Conservation (phyloP, 306 rosid genomes). For the Vicia sativa region DNA sequence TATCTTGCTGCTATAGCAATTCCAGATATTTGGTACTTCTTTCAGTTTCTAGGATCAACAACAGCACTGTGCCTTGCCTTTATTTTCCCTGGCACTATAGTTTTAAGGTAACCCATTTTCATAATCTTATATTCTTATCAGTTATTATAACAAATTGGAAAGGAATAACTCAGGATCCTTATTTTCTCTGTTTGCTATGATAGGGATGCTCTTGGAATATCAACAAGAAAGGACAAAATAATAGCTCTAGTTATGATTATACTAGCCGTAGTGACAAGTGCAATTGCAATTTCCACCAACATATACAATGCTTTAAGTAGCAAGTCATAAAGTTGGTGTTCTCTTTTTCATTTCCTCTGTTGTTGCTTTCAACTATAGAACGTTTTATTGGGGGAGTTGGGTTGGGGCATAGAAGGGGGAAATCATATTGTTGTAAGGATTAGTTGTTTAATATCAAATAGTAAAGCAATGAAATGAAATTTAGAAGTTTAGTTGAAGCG, state of each 20-base stretch:
- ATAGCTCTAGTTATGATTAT: conserved; percentile 64
- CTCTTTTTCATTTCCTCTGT: conserved; percentile 8
- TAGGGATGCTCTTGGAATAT: conserved; percentile 79
- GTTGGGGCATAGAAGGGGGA: too few relatives aligned
- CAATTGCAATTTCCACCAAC: conserved; percentile 78
- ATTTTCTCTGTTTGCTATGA: conserved; percentile 21
- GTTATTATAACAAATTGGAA: neutral
- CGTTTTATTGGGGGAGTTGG: too few relatives aligned
- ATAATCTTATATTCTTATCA: neutral
- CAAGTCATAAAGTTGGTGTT: conserved; percentile 34
- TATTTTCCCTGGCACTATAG: conserved; percentile 84
- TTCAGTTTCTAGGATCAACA: conserved; percentile 90
- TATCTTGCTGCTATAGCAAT: conserved; percentile 83
- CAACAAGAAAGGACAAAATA: conserved; percentile 67
- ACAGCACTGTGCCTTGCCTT: conserved; percentile 86
- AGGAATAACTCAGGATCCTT: neutral
- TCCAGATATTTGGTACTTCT: conserved; percentile 88
- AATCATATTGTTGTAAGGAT: neutral
- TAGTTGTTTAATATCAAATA: conserved; percentile 7
- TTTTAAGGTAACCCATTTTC: conserved; percentile 57
- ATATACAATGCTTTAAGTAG: conserved; percentile 45
- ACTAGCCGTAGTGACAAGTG: conserved; percentile 68
- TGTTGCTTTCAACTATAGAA: neutral
- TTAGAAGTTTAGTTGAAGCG: neutral
- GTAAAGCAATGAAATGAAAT: conserved; percentile 11